A percentile compares a stretch with the other conserved stretches of the same genome.
Conservation (phyloP, 306 rosid genomes). For the Boehmeria nivea region DNA sequence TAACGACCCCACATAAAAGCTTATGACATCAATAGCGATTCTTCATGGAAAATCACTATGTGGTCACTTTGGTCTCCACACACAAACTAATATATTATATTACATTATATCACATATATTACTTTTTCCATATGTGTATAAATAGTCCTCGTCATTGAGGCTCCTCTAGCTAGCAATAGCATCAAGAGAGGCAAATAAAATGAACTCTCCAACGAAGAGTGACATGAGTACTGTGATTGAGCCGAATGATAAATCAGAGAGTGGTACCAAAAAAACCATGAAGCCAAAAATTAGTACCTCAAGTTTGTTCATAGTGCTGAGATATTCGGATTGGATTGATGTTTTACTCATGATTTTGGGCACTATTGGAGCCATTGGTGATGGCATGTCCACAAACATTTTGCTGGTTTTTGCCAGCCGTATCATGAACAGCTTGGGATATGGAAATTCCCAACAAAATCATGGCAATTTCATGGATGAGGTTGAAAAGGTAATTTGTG, state of each 20-base stretch:
- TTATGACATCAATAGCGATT: conserved; percentile 2
- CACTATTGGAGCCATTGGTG: conserved; percentile 81
- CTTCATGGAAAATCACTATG: conserved; percentile 21
- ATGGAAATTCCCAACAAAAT: conserved; percentile 31
- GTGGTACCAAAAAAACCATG: conserved; percentile 22
- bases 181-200: too few relatives aligned
- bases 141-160: too few relatives aligned
- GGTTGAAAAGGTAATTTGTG: conserved; percentile 72
- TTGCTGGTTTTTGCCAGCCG: conserved; percentile 75
- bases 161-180: too few relatives aligned
- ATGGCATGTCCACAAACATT: conserved; percentile 86
- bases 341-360: conserved; percentile 69
- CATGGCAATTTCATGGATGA: conserved; percentile 53
- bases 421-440: conserved; percentile 85
- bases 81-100: too few relatives aligned
- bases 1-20: conserved; percentile 38
- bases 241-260: conserved; percentile 7
- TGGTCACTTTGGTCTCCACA: too few relatives aligned
- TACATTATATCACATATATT: too few relatives aligned
- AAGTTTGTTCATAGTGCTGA: conserved; percentile 35
- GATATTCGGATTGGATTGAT: conserved; percentile 79
- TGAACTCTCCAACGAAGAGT: too few relatives aligned
- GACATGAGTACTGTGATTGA: too few relatives aligned
- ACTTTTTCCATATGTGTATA: neutral
- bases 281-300: neutral